phyloP scores from a whole-genome alignment of 2,329 filamentous ascomycete genomes.

The Cercospora sesami region DNA sequence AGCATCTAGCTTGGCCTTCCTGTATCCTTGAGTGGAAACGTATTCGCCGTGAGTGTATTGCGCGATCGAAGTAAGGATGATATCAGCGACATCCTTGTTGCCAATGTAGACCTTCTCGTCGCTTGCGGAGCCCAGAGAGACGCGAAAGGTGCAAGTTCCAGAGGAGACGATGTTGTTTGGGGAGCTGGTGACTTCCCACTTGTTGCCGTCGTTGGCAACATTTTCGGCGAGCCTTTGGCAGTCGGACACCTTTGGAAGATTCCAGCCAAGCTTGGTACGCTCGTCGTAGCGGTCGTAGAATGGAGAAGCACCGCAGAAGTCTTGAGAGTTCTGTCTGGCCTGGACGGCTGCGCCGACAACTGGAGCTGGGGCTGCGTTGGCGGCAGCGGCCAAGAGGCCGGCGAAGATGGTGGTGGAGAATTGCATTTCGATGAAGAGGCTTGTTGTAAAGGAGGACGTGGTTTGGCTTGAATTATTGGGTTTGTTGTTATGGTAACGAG shows the following conservation, averaged over 20 bases:
- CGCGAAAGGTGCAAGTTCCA: background rate
- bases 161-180: background rate
- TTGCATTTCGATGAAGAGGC: background rate
- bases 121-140: background rate
- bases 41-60: background rate
- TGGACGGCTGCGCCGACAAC: background rate
- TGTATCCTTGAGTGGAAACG: background rate
- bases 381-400: background rate
- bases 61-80: background rate
- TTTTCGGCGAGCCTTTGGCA: background rate
- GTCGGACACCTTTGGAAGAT: background rate
- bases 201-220: background rate
- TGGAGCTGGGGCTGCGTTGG: background rate
- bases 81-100: background rate
- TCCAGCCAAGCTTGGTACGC: background rate
- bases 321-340: background rate
- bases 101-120: background rate
- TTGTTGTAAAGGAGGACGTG: background rate
- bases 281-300: background rate
- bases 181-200: background rate
- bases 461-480: background rate
- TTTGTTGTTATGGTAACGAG: background rate
- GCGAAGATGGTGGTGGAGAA: background rate
- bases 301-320: background rate
- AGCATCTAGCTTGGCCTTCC: background rate